Conservation (phyloP, 1,284 basidiomycete genomes). For the Fomitopsis schrenkii region DNA sequence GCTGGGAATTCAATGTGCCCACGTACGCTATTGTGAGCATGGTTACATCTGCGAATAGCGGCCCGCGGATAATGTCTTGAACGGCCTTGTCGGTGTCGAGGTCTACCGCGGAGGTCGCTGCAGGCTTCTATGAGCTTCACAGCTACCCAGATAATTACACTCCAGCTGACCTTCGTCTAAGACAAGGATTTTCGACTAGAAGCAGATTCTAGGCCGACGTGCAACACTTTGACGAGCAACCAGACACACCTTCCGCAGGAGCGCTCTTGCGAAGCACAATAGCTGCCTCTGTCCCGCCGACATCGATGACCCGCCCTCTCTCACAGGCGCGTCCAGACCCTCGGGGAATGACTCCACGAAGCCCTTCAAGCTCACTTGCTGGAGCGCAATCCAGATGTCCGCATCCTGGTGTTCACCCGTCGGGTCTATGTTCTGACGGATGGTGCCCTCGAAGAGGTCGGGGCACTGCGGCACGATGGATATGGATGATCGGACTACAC, state of each 20-base stretch:
- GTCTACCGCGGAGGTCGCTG: slow-evolving; percentile 82
- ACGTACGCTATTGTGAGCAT: slow-evolving; percentile 81
- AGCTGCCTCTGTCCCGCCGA: slow-evolving; percentile 85
- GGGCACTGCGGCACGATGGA: slow-evolving; percentile 89
- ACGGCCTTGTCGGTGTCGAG: slow-evolving; percentile 87
- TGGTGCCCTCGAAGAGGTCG: slow-evolving; percentile 81
- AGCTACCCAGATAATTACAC: neutral
- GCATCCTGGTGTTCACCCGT: slow-evolving; percentile 66
- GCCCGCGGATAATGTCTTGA: slow-evolving; percentile 76
- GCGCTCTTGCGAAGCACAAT: slow-evolving; percentile 78
- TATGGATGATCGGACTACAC: slow-evolving; percentile 64
- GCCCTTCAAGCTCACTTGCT: slow-evolving; percentile 66
- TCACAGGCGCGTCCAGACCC: slow-evolving; percentile 71
- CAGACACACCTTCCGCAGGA: slow-evolving; percentile 56
- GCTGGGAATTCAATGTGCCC: neutral
- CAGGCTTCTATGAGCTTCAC: neutral
- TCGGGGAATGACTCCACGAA: slow-evolving; percentile 72
- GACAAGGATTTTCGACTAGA: slow-evolving; percentile 78
- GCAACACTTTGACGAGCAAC: neutral
- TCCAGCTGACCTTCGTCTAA: slow-evolving; percentile 74
- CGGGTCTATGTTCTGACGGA: slow-evolving; percentile 85
- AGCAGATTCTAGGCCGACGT: neutral
- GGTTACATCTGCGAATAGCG: slow-evolving; percentile 66
- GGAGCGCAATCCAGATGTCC: slow-evolving; percentile 81
- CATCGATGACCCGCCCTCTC: slow-evolving; percentile 81